phyloP scores from a whole-genome alignment of 2,329 filamentous ascomycete species.

The Cladosporium cucumerinum region DNA sequence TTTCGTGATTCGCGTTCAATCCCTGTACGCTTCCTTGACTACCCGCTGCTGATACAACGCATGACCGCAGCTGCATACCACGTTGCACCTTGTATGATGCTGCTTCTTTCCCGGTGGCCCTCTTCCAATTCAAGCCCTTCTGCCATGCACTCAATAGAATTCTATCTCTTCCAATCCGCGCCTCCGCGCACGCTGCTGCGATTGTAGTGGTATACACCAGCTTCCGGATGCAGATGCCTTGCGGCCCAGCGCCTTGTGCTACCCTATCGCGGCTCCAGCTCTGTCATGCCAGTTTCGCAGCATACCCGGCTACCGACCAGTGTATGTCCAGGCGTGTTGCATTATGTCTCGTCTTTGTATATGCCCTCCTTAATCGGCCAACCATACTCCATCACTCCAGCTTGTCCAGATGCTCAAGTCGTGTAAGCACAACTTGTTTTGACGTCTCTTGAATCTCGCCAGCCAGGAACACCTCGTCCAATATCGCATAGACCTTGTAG shows the following conservation, averaged over 20 bases:
- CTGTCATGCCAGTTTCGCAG: background rate
- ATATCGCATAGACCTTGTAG: constrained; percentile 82
- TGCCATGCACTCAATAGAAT: background rate
- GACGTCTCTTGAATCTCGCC: constrained; percentile 99
- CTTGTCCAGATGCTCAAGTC: constrained; percentile 94
- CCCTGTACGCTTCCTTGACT: background rate
- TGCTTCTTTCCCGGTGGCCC: background rate
- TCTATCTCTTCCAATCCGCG: background rate
- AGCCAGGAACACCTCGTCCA: constrained; percentile 96
- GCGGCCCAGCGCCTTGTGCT: background rate
- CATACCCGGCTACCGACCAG: background rate
- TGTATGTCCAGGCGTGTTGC: background rate
- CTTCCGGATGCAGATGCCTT: background rate
- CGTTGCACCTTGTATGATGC: background rate
- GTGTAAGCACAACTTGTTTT: constrained; percentile 93
- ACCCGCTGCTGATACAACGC: background rate
- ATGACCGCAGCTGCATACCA: background rate
- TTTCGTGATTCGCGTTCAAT: background rate
- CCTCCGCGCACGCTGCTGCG: background rate
- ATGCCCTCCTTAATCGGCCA: background rate
- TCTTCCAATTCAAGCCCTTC: background rate
- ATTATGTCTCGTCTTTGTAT: background rate
- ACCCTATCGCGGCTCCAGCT: background rate
- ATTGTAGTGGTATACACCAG: background rate
- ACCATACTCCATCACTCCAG: constrained; percentile 59